A percentile compares a stretch with the other conserved stretches of the same genome.
These are phyloP conservation scores for Acephala macrosclerotiorum DNA, from an alignment of 2,329 filamentous ascomycete species.

Conservation along the genomic window DNA sequence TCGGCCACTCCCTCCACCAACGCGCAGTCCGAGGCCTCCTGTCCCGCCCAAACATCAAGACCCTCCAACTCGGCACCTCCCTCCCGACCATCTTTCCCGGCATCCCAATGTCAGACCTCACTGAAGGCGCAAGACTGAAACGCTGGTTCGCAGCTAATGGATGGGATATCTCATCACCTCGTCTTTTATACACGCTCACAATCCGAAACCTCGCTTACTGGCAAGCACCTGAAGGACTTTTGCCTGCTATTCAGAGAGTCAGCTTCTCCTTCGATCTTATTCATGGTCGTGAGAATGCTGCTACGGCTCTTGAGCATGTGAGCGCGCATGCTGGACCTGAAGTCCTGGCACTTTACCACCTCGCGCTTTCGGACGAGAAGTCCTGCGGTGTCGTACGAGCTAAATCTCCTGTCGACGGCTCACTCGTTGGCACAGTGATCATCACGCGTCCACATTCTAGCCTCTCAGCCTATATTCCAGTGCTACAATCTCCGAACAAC, in stretches of 20 bases:
- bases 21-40: slow-evolving; percentile 82
- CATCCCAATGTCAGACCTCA: slow-evolving; percentile 70
- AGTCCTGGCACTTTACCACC: slow-evolving; percentile 70
- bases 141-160: slow-evolving; percentile 92
- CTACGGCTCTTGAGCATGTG: slow-evolving; percentile 68
- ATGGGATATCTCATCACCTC: slow-evolving; percentile 77
- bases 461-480: slow-evolving; percentile 67
- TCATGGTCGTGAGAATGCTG: slow-evolving; percentile 66
- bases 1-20: slow-evolving; percentile 88
- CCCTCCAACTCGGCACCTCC: slow-evolving; percentile 81
- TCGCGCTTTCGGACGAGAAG: slow-evolving; percentile 65
- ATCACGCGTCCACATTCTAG: slow-evolving; percentile 66
- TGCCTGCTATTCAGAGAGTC: slow-evolving; percentile 58
- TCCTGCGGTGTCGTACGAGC: slow-evolving; percentile 72
- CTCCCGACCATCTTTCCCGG: slow-evolving; percentile 89
- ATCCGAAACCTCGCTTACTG: slow-evolving; percentile 66
- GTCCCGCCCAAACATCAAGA: slow-evolving; percentile 75
- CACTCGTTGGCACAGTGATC: slow-evolving; percentile 69
- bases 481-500: slow-evolving; percentile 45
- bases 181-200: slow-evolving; percentile 68
- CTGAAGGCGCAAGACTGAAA: slow-evolving; percentile 54
- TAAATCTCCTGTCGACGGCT: slow-evolving; percentile 66
- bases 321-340: slow-evolving; percentile 68
- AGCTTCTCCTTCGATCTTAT: slow-evolving; percentile 71
- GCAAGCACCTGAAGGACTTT: slow-evolving; percentile 67